Conservation (phyloP, 1,284 basidiomycete species). For the Cutaneotrichosporon cutaneum region DNA sequence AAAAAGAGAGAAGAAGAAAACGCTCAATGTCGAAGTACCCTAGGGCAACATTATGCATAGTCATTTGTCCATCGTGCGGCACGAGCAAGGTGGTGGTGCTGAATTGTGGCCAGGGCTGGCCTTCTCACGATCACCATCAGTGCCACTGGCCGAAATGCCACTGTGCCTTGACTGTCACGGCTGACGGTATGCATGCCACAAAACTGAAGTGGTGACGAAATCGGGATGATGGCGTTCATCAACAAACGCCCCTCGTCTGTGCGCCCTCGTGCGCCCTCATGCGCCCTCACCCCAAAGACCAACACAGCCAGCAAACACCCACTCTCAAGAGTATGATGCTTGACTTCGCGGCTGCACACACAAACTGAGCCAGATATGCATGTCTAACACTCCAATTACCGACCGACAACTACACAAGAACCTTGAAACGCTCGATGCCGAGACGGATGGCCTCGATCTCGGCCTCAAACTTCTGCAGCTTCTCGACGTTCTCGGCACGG, state of each 20-base stretch:
- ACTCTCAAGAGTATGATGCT: background rate
- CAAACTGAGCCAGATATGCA: background rate
- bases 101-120: background rate
- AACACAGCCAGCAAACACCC: too few relatives aligned
- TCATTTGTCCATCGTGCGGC: background rate
- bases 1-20: constrained; percentile 5
- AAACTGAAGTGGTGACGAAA: background rate
- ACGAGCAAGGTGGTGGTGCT: background rate
- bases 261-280: background rate
- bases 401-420: constrained; percentile 34
- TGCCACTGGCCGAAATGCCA: background rate
- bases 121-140: background rate
- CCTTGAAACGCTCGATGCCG: constrained; percentile 51
- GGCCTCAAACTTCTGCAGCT: constrained; percentile 53
- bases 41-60: constrained; percentile 8
- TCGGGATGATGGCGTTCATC: background rate
- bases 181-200: background rate
- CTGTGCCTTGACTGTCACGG: background rate
- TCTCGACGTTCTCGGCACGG: constrained; percentile 70
- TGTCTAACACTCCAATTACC: background rate
- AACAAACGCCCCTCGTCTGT: constrained; percentile 1
- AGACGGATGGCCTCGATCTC: constrained; percentile 51
- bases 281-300: background rate
- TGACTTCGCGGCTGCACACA: background rate
- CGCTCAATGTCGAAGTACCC: background rate